Evolutionary conservation across 345 rosid genomes (phyloP), one percentile per base, ranked within the genome.

Genomic region (Pistacia integerrima): DNA sequence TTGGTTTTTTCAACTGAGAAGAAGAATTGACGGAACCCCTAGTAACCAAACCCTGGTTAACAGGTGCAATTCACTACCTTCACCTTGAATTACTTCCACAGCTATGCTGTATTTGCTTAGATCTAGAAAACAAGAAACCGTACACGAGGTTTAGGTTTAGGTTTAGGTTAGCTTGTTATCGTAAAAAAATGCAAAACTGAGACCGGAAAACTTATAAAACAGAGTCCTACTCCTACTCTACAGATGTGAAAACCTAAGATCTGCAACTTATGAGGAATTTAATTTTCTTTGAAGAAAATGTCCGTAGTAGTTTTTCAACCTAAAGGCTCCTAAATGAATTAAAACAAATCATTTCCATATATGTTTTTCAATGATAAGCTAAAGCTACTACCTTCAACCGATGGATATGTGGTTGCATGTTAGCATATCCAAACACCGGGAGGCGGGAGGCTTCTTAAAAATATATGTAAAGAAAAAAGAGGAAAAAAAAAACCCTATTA

Each of bases 11-110:
- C 61, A 67, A 49, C 6, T 6, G 51, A 38, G 41, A 41, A 41
- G 36, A 17, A 38, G 63, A 54, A 54, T 54, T 14, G 8, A 54
- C 13, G 57, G 62, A 73, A 73, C 68, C 67, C 67, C 44, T 48
- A 48, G 58, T 13, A 44, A 62, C 59, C 55, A 57, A 72, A 56
- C 14, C 20, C 14, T 35, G 36, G 33, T 16, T 8, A 52, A 30
- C 22, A 55, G 38, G 28, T 11, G 4, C 4, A 17, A 1, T 11
- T 36, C 44, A n/a, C 28, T 17, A 8, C 10, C 44, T 51, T 17
- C 22, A 38, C 18, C 3, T 33, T 25, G 30, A 17, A 3, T 56
- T n/a, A 60, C 67, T 46, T 59, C 41, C 64, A 28, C 14, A 59
- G 20, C 4, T 20, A 22, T 41, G 8, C 41, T 18, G 28, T n/a